Conservation (phyloP, 805 yeast genomes). For the Saccharomycopsis microspora region DNA sequence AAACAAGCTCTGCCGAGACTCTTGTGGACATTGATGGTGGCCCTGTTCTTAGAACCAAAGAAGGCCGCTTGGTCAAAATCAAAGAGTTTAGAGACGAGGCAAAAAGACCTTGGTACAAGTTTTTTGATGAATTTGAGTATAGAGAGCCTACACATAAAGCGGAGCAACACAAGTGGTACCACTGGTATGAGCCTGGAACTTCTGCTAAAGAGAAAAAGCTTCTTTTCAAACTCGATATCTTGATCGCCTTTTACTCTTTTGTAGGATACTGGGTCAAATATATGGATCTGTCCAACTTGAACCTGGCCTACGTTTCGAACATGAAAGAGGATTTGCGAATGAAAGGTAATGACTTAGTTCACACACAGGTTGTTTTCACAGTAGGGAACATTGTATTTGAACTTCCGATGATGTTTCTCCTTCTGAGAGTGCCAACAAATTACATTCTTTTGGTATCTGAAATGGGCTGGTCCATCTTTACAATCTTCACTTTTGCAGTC, state of each 20-base stretch:
- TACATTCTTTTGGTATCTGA: slow-evolving; percentile 44
- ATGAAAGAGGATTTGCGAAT: slow-evolving; percentile 45
- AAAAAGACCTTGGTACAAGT: slow-evolving; percentile 32
- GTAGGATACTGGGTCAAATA: slow-evolving; percentile 61
- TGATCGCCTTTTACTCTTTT: slow-evolving; percentile 45
- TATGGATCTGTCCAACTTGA: slow-evolving; percentile 47
- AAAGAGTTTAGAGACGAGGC: slow-evolving; percentile 28
- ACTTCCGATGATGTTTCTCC: slow-evolving; percentile 47
- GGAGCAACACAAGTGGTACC: slow-evolving; percentile 33
- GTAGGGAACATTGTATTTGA: slow-evolving; percentile 53
- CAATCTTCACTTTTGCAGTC: slow-evolving; percentile 42
- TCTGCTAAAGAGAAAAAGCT: slow-evolving; percentile 36
- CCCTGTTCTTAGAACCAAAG: not conserved
- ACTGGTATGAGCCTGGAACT: slow-evolving; percentile 17
- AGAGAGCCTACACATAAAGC: slow-evolving; percentile 28
- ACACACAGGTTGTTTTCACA: slow-evolving; percentile 45
- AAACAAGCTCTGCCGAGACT: not conserved
- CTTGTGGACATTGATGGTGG: not conserved
- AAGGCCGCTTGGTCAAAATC: slow-evolving; percentile 6
- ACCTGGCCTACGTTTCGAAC: slow-evolving; percentile 58
- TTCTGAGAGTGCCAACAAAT: slow-evolving; percentile 47
- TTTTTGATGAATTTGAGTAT: slow-evolving; percentile 51
- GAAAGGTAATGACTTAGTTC: slow-evolving; percentile 51
- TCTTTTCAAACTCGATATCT: slow-evolving; percentile 41
- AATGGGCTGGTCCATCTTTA: slow-evolving; percentile 56